phyloP scores from a whole-genome alignment of 2,329 filamentous ascomycete species.

The Ophiostoma triangulosporum region DNA sequence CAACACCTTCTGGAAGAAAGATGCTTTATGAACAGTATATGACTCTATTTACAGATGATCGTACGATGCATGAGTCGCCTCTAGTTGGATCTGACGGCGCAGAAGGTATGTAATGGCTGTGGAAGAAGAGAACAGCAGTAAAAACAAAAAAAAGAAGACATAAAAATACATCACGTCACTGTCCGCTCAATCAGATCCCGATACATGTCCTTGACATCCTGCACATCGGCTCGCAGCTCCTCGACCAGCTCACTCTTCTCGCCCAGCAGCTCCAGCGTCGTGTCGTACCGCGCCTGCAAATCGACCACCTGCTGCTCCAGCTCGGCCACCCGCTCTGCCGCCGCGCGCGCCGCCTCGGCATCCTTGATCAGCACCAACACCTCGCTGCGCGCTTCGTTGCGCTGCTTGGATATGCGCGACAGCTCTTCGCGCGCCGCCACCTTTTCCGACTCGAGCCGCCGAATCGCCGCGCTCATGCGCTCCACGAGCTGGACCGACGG shows the following conservation, averaged over 20 bases:
- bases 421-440: constrained; percentile 81
- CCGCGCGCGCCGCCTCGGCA: constrained; percentile 53
- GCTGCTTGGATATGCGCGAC: constrained; percentile 62
- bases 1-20: no score
- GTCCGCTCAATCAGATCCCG: constrained; percentile 80
- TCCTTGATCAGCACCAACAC: constrained; percentile 87
- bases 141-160: neutral
- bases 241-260: constrained; percentile 95
- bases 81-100: no score
- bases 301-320: constrained; percentile 54
- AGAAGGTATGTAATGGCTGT: no score
- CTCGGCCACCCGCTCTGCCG: constrained; percentile 44
- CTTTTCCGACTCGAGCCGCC: constrained; percentile 82
- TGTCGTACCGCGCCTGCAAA: constrained; percentile 70
- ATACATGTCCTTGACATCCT: constrained; percentile 93
- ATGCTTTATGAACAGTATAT: no score
- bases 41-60: no score
- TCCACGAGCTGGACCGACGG: constrained; percentile 93
- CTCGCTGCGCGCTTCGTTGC: constrained; percentile 83
- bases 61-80: no score
- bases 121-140: neutral
- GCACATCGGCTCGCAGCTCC: constrained; percentile 76
- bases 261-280: constrained; percentile 83
- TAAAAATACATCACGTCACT: constrained; percentile 24
- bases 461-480: constrained; percentile 86